These are phyloP conservation scores for Yamadazyma spencermartinsiae DNA, from an alignment of 1,139 yeast genomes.

Conservation along the genomic window DNA sequence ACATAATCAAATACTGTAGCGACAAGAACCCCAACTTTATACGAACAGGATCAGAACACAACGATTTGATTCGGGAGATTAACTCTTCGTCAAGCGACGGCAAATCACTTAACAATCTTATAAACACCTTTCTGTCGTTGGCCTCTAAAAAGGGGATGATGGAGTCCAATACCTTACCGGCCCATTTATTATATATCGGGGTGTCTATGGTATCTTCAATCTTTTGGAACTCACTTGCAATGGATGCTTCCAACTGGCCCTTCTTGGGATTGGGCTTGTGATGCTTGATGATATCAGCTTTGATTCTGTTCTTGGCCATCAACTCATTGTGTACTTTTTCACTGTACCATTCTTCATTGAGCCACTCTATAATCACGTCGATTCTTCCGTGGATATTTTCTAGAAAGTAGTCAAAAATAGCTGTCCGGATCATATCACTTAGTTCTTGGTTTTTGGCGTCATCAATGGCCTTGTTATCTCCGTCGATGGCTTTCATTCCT, in stretches of 20 bases:
- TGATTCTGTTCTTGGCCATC: constrained; percentile 16
- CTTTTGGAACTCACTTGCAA: constrained; percentile 13
- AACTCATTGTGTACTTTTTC: constrained; percentile 51
- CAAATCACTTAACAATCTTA: constrained; percentile 80
- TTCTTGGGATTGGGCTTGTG: constrained; percentile 10
- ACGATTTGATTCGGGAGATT: constrained; percentile 63
- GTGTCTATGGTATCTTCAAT: constrained; percentile 23
- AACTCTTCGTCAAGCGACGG: constrained; percentile 69
- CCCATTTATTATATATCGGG: constrained; percentile 65
- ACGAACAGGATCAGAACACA: constrained; percentile 86
- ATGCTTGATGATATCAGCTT: constrained; percentile 18
- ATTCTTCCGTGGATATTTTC: constrained; percentile 71
- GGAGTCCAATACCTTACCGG: constrained; percentile 71
- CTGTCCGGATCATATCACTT: constrained; percentile 64
- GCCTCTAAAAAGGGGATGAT: constrained; percentile 83
- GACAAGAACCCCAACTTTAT: constrained; percentile 78
- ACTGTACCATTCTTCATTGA: constrained; percentile 93
- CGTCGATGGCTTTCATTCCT: constrained; percentile 52
- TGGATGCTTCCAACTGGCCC: constrained; percentile 10
- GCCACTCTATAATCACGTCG: constrained; percentile 86
- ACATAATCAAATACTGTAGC: constrained; percentile 79
- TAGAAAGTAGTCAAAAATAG: constrained; percentile 71
- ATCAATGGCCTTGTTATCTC: constrained; percentile 17
- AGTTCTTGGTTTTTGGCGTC: constrained; percentile 37
- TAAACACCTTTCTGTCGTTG: constrained; percentile 74